Evolutionary conservation across 495 filamentous ascomycete species (phyloP).

Genomic region (Cenococcum geophilum): DNA sequence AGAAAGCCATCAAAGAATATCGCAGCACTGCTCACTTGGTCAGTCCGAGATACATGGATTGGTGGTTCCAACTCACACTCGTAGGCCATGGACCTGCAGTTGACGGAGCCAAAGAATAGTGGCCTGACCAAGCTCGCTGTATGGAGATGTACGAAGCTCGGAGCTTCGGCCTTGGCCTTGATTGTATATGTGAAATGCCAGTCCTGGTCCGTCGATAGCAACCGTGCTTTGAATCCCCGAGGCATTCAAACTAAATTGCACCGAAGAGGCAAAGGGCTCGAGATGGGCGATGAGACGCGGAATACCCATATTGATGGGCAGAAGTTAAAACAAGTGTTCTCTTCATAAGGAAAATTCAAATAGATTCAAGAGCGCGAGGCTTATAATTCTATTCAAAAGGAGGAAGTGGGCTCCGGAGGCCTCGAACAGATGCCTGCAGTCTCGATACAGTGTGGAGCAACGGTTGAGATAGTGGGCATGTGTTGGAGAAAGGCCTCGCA

Average conservation of each 20-base stretch:
- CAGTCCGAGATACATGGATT: neutral
- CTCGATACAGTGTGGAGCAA: neutral
- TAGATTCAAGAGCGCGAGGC: neutral
- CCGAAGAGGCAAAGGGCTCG: constrained; percentile 18
- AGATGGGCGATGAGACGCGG: constrained; percentile 11
- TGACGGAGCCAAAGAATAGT: constrained; percentile 21
- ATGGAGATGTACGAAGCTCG: constrained; percentile 7
- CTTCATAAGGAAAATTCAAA: constrained; percentile 2
- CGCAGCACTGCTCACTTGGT: neutral
- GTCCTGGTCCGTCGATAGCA: constrained; percentile 27
- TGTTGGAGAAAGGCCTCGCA: neutral
- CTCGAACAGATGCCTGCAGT: neutral
- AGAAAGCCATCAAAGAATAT: constrained; percentile 32
- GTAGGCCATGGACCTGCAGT: constrained; percentile 13
- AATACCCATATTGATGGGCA: constrained; percentile 22
- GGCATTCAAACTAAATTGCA: constrained; percentile 8
- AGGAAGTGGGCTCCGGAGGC: neutral
- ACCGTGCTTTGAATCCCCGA: constrained; percentile 1
- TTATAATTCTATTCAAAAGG: neutral
- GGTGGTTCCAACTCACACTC: constrained; percentile 19
- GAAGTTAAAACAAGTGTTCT: neutral
- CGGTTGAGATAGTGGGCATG: constrained; percentile 5
- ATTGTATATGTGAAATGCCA: constrained; percentile 22
- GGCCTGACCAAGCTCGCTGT: constrained; percentile 3
- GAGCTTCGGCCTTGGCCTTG: neutral